These are phyloP conservation scores for Botrytis squamosa DNA, from an alignment of 2,329 filamentous ascomycete genomes.

Conservation along the genomic window DNA sequence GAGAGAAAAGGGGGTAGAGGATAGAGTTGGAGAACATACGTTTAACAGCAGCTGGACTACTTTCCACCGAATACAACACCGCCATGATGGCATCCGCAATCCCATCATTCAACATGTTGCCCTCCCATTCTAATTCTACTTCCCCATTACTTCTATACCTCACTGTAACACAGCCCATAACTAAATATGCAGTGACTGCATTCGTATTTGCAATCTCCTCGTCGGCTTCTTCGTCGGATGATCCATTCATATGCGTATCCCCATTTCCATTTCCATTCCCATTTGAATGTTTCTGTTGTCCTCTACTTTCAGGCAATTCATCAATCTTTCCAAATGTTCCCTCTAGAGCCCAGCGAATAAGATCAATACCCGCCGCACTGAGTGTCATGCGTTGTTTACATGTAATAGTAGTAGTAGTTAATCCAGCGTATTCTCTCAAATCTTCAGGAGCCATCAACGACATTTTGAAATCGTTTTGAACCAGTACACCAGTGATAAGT, in stretches of 20 bases:
- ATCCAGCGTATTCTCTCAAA: slow-evolving; percentile 90
- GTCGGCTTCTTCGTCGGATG: slow-evolving; percentile 58
- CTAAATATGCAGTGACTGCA: slow-evolving; percentile 57
- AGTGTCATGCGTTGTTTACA: slow-evolving; percentile 90
- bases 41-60: slow-evolving; percentile 90
- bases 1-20: slow-evolving; percentile 26
- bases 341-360: slow-evolving; percentile 92
- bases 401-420: slow-evolving; percentile 90
- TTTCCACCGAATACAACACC: slow-evolving; percentile 87
- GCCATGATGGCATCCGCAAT: slow-evolving; percentile 98
- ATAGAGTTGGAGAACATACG: slow-evolving; percentile 52
- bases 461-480: slow-evolving; percentile 97
- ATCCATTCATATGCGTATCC: slow-evolving; percentile 41
- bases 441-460: slow-evolving; percentile 97
- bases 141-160: slow-evolving; percentile 74
- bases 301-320: slow-evolving; percentile 47
- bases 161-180: slow-evolving; percentile 92
- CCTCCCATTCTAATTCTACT: slow-evolving; percentile 94
- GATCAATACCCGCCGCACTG: slow-evolving; percentile 81
- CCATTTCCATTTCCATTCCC: slow-evolving; percentile 30
- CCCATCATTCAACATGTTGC: slow-evolving; percentile 94
- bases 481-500: slow-evolving; percentile 84
- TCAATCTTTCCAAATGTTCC: slow-evolving; percentile 90
- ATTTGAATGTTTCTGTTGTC: slow-evolving; percentile 43
- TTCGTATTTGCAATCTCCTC: slow-evolving; percentile 55